phyloP scores from a whole-genome alignment of 1,284 basidiomycete genomes.

The Rhodofomes roseus region DNA sequence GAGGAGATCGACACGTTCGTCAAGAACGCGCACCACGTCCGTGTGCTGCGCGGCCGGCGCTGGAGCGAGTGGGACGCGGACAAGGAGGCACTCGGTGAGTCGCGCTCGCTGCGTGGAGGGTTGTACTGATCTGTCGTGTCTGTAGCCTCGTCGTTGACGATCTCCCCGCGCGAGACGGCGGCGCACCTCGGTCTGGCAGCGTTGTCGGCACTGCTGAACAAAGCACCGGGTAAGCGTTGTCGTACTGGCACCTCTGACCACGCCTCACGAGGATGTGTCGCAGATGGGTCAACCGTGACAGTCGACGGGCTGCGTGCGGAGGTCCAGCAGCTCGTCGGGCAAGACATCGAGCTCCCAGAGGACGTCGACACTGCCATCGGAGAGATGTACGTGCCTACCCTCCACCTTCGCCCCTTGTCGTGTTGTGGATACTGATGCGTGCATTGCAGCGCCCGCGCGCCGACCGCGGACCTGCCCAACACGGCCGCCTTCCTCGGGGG shows the following conservation, averaged over 20 bases:
- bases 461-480: conserved; percentile 85
- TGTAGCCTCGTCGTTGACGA: conserved; percentile 21
- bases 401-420: neutral
- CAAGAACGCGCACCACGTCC: conserved; percentile 85
- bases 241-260: neutral
- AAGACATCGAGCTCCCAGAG: conserved; percentile 47
- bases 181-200: conserved; percentile 70
- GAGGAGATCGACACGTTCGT: conserved; percentile 79
- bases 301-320: conserved; percentile 33
- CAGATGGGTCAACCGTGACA: conserved; percentile 20
- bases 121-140: neutral
- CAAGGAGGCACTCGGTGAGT: conserved; percentile 55
- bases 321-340: conserved; percentile 32
- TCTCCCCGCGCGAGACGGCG: conserved; percentile 47
- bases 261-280: neutral
- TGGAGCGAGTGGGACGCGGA: conserved; percentile 60
- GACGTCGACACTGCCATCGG: conserved; percentile 63
- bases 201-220: conserved; percentile 37
- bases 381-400: conserved; percentile 67
- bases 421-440: neutral
- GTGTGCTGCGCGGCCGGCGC: conserved; percentile 70
- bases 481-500: conserved; percentile 94
- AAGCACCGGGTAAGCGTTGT: conserved; percentile 13
- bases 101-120: neutral
- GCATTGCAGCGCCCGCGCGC: conserved; percentile 64